phyloP scores from a whole-genome alignment of 352 stramenopile genomes.

The Pythium guiyangense region DNA sequence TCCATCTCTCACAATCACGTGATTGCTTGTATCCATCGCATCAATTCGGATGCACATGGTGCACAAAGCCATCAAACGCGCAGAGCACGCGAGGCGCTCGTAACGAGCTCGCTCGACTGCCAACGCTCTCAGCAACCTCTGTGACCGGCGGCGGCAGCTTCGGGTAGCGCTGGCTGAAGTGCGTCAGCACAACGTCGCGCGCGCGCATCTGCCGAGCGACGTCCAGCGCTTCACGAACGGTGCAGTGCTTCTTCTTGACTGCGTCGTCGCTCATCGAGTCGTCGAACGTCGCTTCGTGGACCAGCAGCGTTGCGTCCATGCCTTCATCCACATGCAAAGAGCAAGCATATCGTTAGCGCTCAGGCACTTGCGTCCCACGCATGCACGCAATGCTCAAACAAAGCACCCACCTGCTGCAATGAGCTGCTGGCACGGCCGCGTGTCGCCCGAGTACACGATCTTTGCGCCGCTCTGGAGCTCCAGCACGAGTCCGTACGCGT shows the following conservation, averaged over 20 bases:
- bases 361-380: too few relatives aligned
- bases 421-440: slow-evolving; percentile 82
- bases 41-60: neutral
- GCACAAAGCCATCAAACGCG: slow-evolving; percentile 13
- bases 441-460: slow-evolving; percentile 93
- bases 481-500: slow-evolving; percentile 73
- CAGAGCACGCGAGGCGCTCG: slow-evolving; percentile 12
- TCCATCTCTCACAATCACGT: too few relatives aligned
- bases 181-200: slow-evolving; percentile 90
- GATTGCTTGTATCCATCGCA: too few relatives aligned
- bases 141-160: slow-evolving; percentile 36
- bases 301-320: slow-evolving; percentile 76
- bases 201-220: slow-evolving; percentile 79
- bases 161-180: slow-evolving; percentile 90
- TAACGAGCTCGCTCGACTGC: too few relatives aligned
- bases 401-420: slow-evolving; percentile 29
- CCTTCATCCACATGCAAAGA: slow-evolving; percentile 8
- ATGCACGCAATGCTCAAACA: too few relatives aligned
- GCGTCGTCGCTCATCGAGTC: slow-evolving; percentile 93
- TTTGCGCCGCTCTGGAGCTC: slow-evolving; percentile 40
- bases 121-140: neutral
- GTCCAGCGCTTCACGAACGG: slow-evolving; percentile 87
- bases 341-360: neutral
- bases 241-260: slow-evolving; percentile 91
- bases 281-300: slow-evolving; percentile 98